Conservation (phyloP, 805 yeast species). For the Barnettozyma populi region DNA sequence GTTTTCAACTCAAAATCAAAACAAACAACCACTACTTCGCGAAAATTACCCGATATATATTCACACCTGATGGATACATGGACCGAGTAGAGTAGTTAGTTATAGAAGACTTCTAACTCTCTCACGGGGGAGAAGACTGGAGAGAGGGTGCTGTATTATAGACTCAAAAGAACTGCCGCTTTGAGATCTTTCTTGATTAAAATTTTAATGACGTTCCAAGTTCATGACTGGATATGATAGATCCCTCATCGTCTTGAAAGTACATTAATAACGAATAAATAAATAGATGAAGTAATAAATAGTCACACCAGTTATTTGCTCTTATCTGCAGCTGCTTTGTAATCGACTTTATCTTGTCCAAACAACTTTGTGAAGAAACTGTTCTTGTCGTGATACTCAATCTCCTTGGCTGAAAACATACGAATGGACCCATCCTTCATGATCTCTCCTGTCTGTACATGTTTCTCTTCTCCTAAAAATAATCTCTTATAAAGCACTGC, state of each 20-base stretch:
- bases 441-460: constrained; percentile 22
- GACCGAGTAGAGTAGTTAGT: no score
- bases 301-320: neutral
- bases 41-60: constrained; percentile 1
- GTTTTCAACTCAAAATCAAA: neutral
- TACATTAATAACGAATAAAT: neutral
- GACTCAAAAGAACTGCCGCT: no score
- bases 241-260: neutral
- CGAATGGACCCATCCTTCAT: constrained; percentile 22
- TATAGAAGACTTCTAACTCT: no score
- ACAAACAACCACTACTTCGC: neutral
- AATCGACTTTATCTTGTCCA: constrained; percentile 23
- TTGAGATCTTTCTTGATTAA: no score
- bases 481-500: constrained; percentile 18
- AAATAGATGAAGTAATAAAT: no score
- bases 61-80: neutral
- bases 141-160: no score
- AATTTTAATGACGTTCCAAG: no score
- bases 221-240: no score
- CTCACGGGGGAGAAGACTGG: no score
- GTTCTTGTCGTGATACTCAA: constrained; percentile 18
- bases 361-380: constrained; percentile 18
- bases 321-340: constrained; percentile 12
- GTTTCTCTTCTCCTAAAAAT: constrained; percentile 18
- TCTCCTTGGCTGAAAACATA: constrained; percentile 17